Evolutionary conservation across 768 basidiomycete species (phyloP), one percentile per base, ranked within the genome.

Genomic region (Lactarius psammicola): DNA sequence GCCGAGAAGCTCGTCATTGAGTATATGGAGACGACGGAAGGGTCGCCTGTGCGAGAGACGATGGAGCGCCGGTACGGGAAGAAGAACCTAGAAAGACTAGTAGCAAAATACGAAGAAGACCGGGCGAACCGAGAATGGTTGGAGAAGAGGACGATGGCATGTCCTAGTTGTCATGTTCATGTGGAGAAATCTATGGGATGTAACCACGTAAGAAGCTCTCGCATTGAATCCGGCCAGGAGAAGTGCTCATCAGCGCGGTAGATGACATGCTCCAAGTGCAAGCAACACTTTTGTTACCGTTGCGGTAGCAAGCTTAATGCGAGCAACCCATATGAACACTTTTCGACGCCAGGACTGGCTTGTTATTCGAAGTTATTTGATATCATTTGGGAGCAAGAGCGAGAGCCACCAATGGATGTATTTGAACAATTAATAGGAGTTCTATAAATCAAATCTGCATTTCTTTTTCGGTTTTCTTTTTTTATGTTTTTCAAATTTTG

Each of bases 161-260:
- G 90, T 73, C 90, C 93, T 4, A 86, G 86, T 6, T 95, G 94
- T 76, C 71, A 75, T 20, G 81, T 90, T 17, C 79, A 83, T 65
- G 88, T 94, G 13, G 89, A 92, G 76, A 92, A 92, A 76, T 83
- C 80, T 20, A 70, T 81, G 65, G 94, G 94, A 2, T 95, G 94
- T 77, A 95, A 95, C 75, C 94, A 96, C 77, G 93, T 94, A 68
- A 66, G 76, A 71, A 4, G 51, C 44, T 40, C 38, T 26, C 23
- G 53, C 38, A 30, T 42, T 42, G 54, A 23, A 38, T 31, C 33
- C 3, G 55, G 4, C 53, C 34, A 46, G n/a, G 31, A 20, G 31
- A 5, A 42, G 10, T 7, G 46, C 23, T 51, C 49, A 51, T 28
- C 26, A 68, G 68, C 15, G 42, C 62, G 68, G 69, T 66, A 91